These are phyloP conservation scores for Phytophthora kernoviae DNA, from an alignment of 352 stramenopile genomes.

Conservation along the genomic window DNA sequence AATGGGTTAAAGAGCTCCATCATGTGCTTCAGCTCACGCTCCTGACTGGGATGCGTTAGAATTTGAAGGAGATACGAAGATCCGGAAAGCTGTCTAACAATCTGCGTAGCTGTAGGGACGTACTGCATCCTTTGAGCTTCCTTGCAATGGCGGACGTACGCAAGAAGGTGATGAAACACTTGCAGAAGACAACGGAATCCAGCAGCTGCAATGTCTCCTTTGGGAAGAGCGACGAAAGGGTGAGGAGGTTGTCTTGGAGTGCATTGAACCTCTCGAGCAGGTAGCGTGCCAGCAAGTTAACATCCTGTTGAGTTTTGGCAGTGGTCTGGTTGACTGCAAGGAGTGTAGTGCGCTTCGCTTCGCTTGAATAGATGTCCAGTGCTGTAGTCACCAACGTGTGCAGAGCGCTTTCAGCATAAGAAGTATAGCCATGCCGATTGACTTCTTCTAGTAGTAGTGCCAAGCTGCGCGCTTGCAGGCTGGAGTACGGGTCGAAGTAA, in stretches of 20 bases:
- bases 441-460: conserved; percentile 61
- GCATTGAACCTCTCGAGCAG: conserved; percentile 52
- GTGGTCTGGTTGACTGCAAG: conserved; percentile 39
- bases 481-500: conserved; percentile 69
- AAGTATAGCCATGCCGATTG: conserved; percentile 26
- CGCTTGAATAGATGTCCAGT: conserved; percentile 32
- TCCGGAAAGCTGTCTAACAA: conserved; percentile 52
- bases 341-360: conserved; percentile 50
- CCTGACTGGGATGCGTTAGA: conserved; percentile 46
- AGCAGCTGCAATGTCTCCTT: conserved; percentile 17
- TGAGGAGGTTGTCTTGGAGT: conserved; percentile 72
- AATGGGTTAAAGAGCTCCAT: conserved; percentile 49
- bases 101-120: conserved; percentile 42
- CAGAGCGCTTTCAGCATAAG: conserved; percentile 34
- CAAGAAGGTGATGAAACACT: conserved; percentile 66
- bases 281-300: conserved; percentile 40
- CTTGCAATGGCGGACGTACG: conserved; percentile 53
- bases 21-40: conserved; percentile 53
- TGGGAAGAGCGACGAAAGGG: conserved; percentile 64
- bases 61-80: conserved; percentile 73
- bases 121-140: conserved; percentile 41
- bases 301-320: conserved; percentile 3
- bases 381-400: conserved; percentile 32
- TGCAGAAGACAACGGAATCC: conserved; percentile 67
- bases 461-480: conserved; percentile 58